Percentiles rank a stretch among this genome's conserved stretches.
Conservation (phyloP, 2,329 filamentous ascomycete genomes). For the Podosphaera fusca region DNA sequence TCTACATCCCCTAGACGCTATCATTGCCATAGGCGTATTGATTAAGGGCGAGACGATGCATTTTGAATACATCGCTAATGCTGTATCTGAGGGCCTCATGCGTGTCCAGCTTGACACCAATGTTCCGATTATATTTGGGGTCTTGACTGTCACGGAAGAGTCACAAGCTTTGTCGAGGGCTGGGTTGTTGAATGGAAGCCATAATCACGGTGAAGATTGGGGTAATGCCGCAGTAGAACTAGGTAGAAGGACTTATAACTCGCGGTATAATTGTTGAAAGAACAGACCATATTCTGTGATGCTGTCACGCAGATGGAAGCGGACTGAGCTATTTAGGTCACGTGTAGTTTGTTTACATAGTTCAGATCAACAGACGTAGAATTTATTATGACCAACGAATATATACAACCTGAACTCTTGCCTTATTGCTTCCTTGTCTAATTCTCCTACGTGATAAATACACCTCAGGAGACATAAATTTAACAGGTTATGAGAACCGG, state of each 20-base stretch:
- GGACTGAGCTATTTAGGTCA: too few species aligned
- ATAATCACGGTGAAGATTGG: slow-evolving; percentile 97
- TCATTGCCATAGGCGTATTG: slow-evolving; percentile 84
- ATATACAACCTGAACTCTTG: too few species aligned
- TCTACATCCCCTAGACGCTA: slow-evolving; percentile 53
- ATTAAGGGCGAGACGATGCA: slow-evolving; percentile 99
- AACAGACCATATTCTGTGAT: too few species aligned
- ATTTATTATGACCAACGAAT: too few species aligned
- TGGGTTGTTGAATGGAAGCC: slow-evolving; percentile 56
- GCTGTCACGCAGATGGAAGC: too few species aligned
- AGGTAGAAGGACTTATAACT: slow-evolving; percentile 17
- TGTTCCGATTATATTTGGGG: slow-evolving; percentile 74
- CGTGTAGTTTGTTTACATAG: too few species aligned
- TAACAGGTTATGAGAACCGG: too few species aligned
- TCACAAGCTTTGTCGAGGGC: slow-evolving; percentile 72
- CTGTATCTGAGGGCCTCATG: slow-evolving; percentile 83
- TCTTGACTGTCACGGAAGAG: slow-evolving; percentile 73
- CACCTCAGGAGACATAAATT: too few species aligned
- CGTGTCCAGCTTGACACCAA: slow-evolving; percentile 73
- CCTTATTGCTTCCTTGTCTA: too few species aligned
- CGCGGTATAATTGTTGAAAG: too few species aligned
- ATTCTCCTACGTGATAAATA: too few species aligned
- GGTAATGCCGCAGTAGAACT: slow-evolving; percentile 84
- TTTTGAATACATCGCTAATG: slow-evolving; percentile 93
- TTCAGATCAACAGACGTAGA: too few species aligned